Evolutionary conservation across 2,329 filamentous ascomycete genomes (phyloP).

Genomic region (Neopestalotiopsis clavispora): DNA sequence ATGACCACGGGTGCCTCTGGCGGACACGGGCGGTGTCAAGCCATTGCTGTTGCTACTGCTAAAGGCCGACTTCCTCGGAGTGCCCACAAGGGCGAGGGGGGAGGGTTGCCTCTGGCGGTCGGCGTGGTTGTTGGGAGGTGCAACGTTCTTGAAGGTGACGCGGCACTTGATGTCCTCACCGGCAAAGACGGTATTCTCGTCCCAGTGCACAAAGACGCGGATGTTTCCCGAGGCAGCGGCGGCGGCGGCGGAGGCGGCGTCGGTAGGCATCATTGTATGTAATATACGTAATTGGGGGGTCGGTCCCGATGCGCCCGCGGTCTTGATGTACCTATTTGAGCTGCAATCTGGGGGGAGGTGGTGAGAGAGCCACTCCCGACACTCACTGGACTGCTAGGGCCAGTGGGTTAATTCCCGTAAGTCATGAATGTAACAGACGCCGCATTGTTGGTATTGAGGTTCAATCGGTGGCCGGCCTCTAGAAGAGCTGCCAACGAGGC

Average conservation of each 20-base stretch:
- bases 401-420: constrained; percentile 11
- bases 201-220: constrained; percentile 94
- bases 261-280: constrained; percentile 50
- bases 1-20: constrained; percentile 64
- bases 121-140: constrained; percentile 44
- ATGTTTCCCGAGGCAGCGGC: constrained; percentile 64
- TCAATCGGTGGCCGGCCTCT: neutral
- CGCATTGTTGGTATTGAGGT: neutral
- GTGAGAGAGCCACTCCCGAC: constrained; percentile 7
- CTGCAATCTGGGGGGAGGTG: neutral
- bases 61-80: constrained; percentile 41
- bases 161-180: constrained; percentile 95
- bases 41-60: constrained; percentile 45
- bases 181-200: constrained; percentile 91
- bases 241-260: constrained; percentile 34
- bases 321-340: neutral
- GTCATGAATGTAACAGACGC: constrained; percentile 7
- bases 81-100: constrained; percentile 41
- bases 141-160: constrained; percentile 93
- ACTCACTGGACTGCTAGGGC: neutral
- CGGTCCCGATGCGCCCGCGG: neutral
- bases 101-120: constrained; percentile 45
- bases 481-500: neutral
- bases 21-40: constrained; percentile 49
- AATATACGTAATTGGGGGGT: neutral